A percentile compares a stretch with the other conserved stretches of the same genome.
phyloP scores from a whole-genome alignment of 2,329 filamentous ascomycete genomes.

The Fonsecaea erecta region DNA sequence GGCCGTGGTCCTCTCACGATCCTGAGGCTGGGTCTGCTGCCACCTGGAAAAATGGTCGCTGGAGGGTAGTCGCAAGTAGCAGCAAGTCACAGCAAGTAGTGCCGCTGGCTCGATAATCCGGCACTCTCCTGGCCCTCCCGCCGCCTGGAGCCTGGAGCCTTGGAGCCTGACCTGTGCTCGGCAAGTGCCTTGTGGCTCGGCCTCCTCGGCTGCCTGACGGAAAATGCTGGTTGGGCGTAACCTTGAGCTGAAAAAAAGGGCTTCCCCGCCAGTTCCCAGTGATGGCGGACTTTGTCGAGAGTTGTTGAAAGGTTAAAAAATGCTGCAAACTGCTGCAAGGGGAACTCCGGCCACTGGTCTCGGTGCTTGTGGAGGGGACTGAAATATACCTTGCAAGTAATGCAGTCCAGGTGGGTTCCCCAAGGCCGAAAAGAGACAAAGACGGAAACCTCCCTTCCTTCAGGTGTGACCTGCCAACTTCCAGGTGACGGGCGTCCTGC shows the following conservation, averaged over 20 bases:
- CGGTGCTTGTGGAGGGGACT: background rate
- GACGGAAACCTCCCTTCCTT: conserved; percentile 16
- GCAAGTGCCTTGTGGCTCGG: conserved; percentile 8
- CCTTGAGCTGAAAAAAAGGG: background rate
- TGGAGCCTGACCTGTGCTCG: background rate
- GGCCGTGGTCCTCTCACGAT: conserved; percentile 9
- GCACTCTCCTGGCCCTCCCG: conserved; percentile 8
- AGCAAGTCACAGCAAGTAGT: background rate
- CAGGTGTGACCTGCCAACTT: conserved; percentile 23
- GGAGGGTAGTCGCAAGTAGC: background rate
- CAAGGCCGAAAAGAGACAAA: background rate
- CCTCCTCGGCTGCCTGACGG: conserved; percentile 17
- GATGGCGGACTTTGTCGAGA: background rate
- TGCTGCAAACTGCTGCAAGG: conserved; percentile 9
- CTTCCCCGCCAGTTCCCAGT: background rate
- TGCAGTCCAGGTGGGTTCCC: background rate
- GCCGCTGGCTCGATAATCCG: conserved; percentile 1
- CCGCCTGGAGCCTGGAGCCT: background rate
- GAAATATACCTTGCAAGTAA: background rate
- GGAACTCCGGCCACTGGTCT: conserved; percentile 1
- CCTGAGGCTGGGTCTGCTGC: conserved; percentile 8
- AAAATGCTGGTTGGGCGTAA: background rate
- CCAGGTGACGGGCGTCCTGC: conserved; percentile 12
- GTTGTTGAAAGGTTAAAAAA: background rate
- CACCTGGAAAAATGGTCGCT: background rate